Conservation (phyloP, 2,329 filamentous ascomycete species). For the Aureobasidium musti region DNA sequence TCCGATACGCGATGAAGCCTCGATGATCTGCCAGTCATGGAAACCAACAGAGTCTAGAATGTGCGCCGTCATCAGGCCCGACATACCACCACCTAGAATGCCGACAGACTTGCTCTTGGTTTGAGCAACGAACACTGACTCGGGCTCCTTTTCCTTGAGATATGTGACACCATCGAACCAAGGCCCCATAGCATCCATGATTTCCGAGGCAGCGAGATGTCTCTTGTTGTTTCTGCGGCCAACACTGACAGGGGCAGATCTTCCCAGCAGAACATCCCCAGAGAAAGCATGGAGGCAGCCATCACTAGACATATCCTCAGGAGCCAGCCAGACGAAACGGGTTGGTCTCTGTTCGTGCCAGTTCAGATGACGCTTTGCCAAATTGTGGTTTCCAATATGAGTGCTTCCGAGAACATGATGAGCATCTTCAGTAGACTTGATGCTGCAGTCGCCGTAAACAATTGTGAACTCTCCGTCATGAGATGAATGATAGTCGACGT, state of each 20-base stretch:
- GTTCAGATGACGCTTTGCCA: constrained; percentile 36
- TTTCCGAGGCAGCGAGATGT: constrained; percentile 47
- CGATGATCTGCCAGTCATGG: constrained; percentile 62
- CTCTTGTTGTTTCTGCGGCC: constrained; percentile 41
- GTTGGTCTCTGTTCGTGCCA: constrained; percentile 44
- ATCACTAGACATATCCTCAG: constrained; percentile 43
- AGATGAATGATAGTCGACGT: constrained; percentile 48
- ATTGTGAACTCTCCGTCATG: constrained; percentile 50
- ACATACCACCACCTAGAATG: constrained; percentile 67
- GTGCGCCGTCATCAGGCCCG: constrained; percentile 61
- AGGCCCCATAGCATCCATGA: constrained; percentile 59
- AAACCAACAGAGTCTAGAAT: constrained; percentile 58
- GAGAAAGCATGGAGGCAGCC: constrained; percentile 53
- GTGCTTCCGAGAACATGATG: constrained; percentile 51
- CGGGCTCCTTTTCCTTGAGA: constrained; percentile 57
- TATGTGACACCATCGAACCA: constrained; percentile 68
- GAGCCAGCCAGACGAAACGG: constrained; percentile 53
- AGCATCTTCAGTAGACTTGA: constrained; percentile 40
- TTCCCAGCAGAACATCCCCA: constrained; percentile 45
- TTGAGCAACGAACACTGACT: constrained; percentile 54
- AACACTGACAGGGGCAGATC: constrained; percentile 46
- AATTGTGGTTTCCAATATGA: constrained; percentile 42
- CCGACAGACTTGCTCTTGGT: constrained; percentile 62
- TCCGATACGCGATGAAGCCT: constrained; percentile 62
- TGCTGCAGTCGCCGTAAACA: constrained; percentile 51